Percentiles rank a stretch among this genome's conserved stretches.
phyloP scores from a whole-genome alignment of 495 filamentous ascomycete species.

The Penicillium maclennaniae region DNA sequence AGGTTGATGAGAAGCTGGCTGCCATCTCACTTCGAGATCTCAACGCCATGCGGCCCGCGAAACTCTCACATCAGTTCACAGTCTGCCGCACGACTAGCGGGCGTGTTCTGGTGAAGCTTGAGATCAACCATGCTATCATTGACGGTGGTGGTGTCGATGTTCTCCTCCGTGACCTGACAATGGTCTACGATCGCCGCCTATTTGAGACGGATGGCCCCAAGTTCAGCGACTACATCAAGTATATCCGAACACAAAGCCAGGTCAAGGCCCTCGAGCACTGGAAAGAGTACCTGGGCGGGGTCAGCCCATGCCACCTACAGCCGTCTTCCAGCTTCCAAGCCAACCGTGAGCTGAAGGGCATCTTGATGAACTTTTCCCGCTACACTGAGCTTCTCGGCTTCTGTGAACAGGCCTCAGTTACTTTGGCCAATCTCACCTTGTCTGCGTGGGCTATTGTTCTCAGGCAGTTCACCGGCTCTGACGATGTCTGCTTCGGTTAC shows the following conservation, averaged over 20 bases:
- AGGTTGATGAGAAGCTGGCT: conserved; percentile 32
- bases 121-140: conserved; percentile 56
- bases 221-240: conserved; percentile 56
- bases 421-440: conserved; percentile 49
- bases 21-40: conserved; percentile 33
- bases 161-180: conserved; percentile 38
- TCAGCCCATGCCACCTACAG: conserved; percentile 26
- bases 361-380: conserved; percentile 33
- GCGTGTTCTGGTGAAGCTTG: conserved; percentile 45
- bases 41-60: conserved; percentile 32
- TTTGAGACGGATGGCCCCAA: conserved; percentile 40
- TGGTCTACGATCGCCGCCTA: conserved; percentile 43
- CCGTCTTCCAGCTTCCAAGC: conserved; percentile 3
- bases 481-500: conserved; percentile 59
- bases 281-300: conserved; percentile 34
- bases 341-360: conserved; percentile 26
- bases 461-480: conserved; percentile 45
- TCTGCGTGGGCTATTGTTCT: conserved; percentile 57
- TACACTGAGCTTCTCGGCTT: conserved; percentile 42
- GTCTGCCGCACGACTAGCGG: conserved; percentile 39
- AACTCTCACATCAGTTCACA: conserved; percentile 47
- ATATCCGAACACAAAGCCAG: conserved; percentile 34
- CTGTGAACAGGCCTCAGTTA: conserved; percentile 46
- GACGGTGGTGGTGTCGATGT: conserved; percentile 43
- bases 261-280: conserved; percentile 44